These are phyloP conservation scores for Penicillium mononematosum DNA, from an alignment of 495 filamentous ascomycete species.

Conservation along the genomic window DNA sequence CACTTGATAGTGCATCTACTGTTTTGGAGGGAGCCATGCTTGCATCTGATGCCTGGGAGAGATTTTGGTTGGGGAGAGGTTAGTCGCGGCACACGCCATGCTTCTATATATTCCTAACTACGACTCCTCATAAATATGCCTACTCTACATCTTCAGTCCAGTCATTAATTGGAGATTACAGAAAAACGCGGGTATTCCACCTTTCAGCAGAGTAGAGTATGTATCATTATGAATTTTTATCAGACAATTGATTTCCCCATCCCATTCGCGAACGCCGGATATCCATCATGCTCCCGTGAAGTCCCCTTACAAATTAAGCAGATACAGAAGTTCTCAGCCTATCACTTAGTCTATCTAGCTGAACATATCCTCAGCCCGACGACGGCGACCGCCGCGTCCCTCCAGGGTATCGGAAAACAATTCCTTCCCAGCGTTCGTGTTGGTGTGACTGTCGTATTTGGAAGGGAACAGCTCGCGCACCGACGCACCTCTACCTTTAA, in stretches of 20 bases:
- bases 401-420: slow-evolving; percentile 59
- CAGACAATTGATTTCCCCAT: slow-evolving; percentile 9
- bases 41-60: background rate
- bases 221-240: slow-evolving; percentile 15
- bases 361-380: slow-evolving; percentile 54
- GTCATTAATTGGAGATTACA: background rate
- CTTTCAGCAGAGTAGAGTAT: slow-evolving; percentile 10
- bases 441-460: slow-evolving; percentile 43
- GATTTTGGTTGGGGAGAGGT: slow-evolving; percentile 6
- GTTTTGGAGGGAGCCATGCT: slow-evolving; percentile 22
- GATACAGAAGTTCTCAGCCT: slow-evolving; percentile 5
- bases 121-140: background rate
- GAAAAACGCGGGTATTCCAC: background rate
- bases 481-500: slow-evolving; percentile 49
- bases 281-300: slow-evolving; percentile 22
- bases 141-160: background rate
- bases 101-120: background rate
- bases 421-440: slow-evolving; percentile 66
- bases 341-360: slow-evolving; percentile 25
- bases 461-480: slow-evolving; percentile 71
- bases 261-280: slow-evolving; percentile 20
- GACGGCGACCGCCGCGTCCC: slow-evolving; percentile 48
- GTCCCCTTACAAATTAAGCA: slow-evolving; percentile 6
- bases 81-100: background rate
- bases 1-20: slow-evolving; percentile 33